phyloP scores from a whole-genome alignment of 768 basidiomycete genomes.

The Chiua virens region DNA sequence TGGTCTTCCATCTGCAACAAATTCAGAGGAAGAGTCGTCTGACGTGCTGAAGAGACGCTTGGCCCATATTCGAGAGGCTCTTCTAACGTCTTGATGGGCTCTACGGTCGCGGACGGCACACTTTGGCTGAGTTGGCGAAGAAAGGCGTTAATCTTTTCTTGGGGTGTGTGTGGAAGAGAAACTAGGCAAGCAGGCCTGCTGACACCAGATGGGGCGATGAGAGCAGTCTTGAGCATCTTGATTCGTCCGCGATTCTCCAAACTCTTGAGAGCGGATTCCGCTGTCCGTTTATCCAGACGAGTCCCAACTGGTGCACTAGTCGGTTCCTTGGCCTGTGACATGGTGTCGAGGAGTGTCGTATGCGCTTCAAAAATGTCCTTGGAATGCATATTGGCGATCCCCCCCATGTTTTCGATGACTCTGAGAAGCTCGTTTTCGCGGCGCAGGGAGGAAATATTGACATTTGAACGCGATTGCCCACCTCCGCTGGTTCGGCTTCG shows the following conservation, averaged over 20 bases:
- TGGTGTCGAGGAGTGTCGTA: slow-evolving; percentile 54
- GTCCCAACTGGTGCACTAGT: slow-evolving; percentile 70
- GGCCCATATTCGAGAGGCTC: slow-evolving; percentile 58
- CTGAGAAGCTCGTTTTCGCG: slow-evolving; percentile 79
- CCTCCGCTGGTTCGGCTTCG: slow-evolving; percentile 15
- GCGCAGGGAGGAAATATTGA: slow-evolving; percentile 75
- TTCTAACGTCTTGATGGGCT: slow-evolving; percentile 50
- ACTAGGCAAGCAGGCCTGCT: slow-evolving; percentile 59
- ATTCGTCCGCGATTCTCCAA: slow-evolving; percentile 68
- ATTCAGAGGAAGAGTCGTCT: slow-evolving; percentile 41
- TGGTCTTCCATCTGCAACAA: slow-evolving; percentile 48
- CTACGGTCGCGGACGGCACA: slow-evolving; percentile 26
- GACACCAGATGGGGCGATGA: slow-evolving; percentile 58
- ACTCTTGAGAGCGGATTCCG: slow-evolving; percentile 54
- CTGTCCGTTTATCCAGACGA: slow-evolving; percentile 72
- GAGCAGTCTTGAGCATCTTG: slow-evolving; percentile 66
- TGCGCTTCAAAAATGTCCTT: slow-evolving; percentile 74
- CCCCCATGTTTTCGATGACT: slow-evolving; percentile 63
- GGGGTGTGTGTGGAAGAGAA: slow-evolving; percentile 59
- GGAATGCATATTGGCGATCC: slow-evolving; percentile 62
- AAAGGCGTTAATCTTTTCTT: slow-evolving; percentile 56
- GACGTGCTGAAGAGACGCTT: slow-evolving; percentile 29
- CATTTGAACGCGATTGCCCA: slow-evolving; percentile 33
- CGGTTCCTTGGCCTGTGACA: slow-evolving; percentile 60
- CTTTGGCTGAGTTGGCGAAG: slow-evolving; percentile 52